Conservation (phyloP, 2,329 filamentous ascomycete genomes). For the Beauveria sp. region DNA sequence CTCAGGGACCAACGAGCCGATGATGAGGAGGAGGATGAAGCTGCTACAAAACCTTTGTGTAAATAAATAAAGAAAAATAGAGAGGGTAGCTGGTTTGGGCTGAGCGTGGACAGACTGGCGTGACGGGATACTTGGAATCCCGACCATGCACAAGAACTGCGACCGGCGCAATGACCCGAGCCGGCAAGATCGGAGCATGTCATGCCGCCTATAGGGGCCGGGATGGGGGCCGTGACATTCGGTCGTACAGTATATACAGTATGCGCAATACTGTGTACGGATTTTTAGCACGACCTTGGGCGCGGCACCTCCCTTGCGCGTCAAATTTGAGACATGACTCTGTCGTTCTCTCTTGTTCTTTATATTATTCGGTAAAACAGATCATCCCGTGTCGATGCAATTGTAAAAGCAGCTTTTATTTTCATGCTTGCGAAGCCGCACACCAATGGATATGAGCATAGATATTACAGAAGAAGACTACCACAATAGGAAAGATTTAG, state of each 20-base stretch:
- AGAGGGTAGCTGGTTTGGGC: not conserved
- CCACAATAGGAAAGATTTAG: too few species aligned
- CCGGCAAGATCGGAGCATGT: not conserved
- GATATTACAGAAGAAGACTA: too few species aligned
- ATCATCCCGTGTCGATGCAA: too few species aligned
- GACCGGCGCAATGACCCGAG: not conserved
- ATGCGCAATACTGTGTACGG: not conserved
- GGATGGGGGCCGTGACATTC: not conserved
- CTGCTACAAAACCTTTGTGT: too few species aligned
- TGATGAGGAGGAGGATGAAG: not conserved
- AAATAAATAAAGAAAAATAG: not conserved
- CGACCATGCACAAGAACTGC: too few species aligned
- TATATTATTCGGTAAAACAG: too few species aligned
- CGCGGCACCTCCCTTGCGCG: not conserved
- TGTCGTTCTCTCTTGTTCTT: not conserved
- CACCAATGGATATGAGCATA: too few species aligned
- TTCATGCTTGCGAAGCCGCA: too few species aligned
- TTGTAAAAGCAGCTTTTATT: not conserved
- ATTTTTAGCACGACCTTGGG: not conserved
- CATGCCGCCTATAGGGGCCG: not conserved
- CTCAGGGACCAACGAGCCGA: too few species aligned
- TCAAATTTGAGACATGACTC: not conserved
- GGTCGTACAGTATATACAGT: not conserved
- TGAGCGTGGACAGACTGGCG: too few species aligned
- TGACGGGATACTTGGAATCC: too few species aligned